Percentiles rank a stretch among this genome's conserved stretches.
phyloP scores from a whole-genome alignment of 257 asterid genomes.

The Solanum virginianum region DNA sequence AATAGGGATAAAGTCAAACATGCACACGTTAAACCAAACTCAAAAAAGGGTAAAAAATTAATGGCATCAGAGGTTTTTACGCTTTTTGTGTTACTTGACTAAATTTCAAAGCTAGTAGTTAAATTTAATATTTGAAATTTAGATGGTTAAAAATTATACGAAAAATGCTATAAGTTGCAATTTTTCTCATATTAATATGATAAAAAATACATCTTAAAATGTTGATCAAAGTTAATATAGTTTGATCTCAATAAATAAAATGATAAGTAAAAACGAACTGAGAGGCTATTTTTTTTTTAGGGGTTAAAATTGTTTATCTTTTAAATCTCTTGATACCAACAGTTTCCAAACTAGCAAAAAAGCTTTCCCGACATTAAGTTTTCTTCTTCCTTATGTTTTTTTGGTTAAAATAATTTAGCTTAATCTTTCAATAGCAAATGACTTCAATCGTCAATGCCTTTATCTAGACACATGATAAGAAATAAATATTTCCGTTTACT shows the following conservation, averaged over 20 bases:
- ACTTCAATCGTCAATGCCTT: background rate
- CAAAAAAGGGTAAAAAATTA: background rate
- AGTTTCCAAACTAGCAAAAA: background rate
- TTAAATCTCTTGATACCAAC: background rate
- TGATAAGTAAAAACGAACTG: too few relatives aligned
- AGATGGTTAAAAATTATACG: rapidly evolving
- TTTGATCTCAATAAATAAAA: too few relatives aligned
- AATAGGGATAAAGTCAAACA: background rate
- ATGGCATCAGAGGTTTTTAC: too few relatives aligned
- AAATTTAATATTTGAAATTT: too few relatives aligned
- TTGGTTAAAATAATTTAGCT: background rate
- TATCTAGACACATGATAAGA: background rate
- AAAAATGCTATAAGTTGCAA: too few relatives aligned
- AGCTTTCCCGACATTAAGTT: background rate
- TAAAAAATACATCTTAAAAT: too few relatives aligned
- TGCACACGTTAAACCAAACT: background rate
- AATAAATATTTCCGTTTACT: background rate
- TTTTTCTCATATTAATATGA: too few relatives aligned
- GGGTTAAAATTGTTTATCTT: background rate
- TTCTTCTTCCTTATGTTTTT: background rate
- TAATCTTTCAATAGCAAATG: background rate
- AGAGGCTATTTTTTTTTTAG: background rate
- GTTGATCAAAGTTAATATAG: too few relatives aligned
- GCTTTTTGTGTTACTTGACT: rapidly evolving
- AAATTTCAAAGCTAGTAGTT: too few relatives aligned